Percentiles rank a stretch among this genome's conserved stretches.
These are phyloP conservation scores for Geopyxis carbonaria DNA, from an alignment of 495 filamentous ascomycete genomes.

Conservation along the genomic window DNA sequence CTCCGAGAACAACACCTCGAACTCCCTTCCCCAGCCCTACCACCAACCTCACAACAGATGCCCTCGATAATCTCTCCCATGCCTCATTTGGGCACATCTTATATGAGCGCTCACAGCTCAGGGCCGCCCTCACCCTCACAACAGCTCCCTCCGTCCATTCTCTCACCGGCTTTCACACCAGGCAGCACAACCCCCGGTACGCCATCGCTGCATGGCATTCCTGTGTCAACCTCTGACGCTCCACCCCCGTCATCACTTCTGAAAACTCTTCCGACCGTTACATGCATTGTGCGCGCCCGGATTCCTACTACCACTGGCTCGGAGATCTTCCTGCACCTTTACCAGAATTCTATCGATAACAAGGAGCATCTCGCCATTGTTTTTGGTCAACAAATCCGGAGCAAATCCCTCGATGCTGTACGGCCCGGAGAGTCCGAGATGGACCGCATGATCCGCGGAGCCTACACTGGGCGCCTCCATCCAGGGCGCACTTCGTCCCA, in stretches of 20 bases:
- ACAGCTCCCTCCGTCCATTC: conserved; percentile 9
- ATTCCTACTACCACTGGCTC: conserved; percentile 77
- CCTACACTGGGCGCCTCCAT: conserved; percentile 73
- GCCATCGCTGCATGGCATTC: conserved; percentile 32
- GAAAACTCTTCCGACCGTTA: conserved; percentile 50
- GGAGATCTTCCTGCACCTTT: conserved; percentile 94
- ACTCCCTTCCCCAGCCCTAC: neutral
- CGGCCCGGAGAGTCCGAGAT: conserved; percentile 82
- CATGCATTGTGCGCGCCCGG: conserved; percentile 66
- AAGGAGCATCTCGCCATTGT: conserved; percentile 99
- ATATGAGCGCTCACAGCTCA: neutral
- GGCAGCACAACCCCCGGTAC: conserved; percentile 54
- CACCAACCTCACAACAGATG: neutral
- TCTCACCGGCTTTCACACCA: conserved; percentile 66
- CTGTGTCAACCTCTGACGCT: conserved; percentile 33
- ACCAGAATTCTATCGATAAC: conserved; percentile 76
- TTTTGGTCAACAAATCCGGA: conserved; percentile 73
- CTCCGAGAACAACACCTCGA: neutral
- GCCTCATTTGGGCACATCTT: neutral
- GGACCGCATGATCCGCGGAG: conserved; percentile 88
- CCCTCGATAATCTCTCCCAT: neutral
- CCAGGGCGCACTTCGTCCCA: conserved; percentile 54
- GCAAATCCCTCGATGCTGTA: conserved; percentile 57
- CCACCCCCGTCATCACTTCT: conserved; percentile 48
- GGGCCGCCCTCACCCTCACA: neutral